Percentiles rank a stretch among this genome's conserved stretches.
phyloP scores from a whole-genome alignment of 1,284 basidiomycete species.

The Austroboletus olivaceoglutinosus region DNA sequence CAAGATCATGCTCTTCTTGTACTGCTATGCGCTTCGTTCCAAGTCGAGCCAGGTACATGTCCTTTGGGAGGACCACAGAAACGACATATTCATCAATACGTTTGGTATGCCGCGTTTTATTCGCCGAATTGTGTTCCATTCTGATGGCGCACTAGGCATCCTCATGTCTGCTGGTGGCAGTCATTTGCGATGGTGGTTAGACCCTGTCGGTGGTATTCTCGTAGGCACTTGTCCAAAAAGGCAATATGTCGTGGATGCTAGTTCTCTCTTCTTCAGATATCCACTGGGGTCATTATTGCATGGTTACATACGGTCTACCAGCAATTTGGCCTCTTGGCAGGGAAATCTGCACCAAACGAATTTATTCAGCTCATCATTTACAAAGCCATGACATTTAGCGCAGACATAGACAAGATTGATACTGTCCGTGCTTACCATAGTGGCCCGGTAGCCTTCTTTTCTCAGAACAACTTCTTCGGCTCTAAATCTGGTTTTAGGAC shows the following conservation, averaged over 20 bases:
- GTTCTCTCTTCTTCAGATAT: slow-evolving; percentile 59
- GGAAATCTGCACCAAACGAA: slow-evolving; percentile 87
- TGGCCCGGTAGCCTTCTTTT: slow-evolving; percentile 51
- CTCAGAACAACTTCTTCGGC: not conserved
- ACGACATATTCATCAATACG: slow-evolving; percentile 82
- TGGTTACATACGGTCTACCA: slow-evolving; percentile 77
- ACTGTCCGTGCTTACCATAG: slow-evolving; percentile 88
- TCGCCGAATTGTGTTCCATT: slow-evolving; percentile 2
- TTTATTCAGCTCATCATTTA: slow-evolving; percentile 91
- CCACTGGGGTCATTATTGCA: slow-evolving; percentile 73
- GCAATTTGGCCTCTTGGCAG: slow-evolving; percentile 87
- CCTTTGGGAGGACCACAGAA: slow-evolving; percentile 94
- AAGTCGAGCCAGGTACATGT: slow-evolving; percentile 89
- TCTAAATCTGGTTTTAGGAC: slow-evolving; percentile 43
- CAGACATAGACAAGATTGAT: slow-evolving; percentile 85
- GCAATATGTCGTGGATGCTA: slow-evolving; percentile 4
- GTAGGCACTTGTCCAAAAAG: slow-evolving; percentile 41
- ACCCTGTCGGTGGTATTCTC: slow-evolving; percentile 78
- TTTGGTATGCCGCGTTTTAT: slow-evolving; percentile 50
- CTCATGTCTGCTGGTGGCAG: slow-evolving; percentile 90
- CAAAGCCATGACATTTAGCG: slow-evolving; percentile 86
- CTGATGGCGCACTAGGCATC: slow-evolving; percentile 54
- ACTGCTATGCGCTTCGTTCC: slow-evolving; percentile 77
- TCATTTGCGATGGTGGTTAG: slow-evolving; percentile 83
- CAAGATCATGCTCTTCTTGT: slow-evolving; percentile 85